A percentile compares a stretch with the other conserved stretches of the same genome.
phyloP scores from a whole-genome alignment of 495 filamentous ascomycete species.

The Hyaloscypha finlandica region DNA sequence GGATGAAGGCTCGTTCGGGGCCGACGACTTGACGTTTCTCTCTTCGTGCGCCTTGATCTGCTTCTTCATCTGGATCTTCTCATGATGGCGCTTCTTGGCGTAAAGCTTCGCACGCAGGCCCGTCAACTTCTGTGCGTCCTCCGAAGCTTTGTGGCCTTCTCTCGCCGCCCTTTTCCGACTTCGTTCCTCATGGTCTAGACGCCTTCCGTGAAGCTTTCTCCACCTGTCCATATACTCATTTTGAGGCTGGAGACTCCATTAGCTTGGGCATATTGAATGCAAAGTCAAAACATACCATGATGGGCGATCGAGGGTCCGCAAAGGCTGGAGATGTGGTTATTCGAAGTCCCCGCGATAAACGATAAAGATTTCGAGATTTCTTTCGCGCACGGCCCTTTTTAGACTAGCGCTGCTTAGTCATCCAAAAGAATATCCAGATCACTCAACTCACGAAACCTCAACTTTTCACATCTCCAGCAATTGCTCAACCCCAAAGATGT shows the following conservation, averaged over 20 bases:
- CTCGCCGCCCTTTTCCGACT: conserved; percentile 83
- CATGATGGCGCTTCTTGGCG: conserved; percentile 87
- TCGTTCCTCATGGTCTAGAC: conserved; percentile 91
- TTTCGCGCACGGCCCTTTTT: not conserved
- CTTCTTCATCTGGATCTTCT: conserved; percentile 99
- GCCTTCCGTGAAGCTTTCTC: conserved; percentile 70
- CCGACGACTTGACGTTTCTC: conserved; percentile 80
- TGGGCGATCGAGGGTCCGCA: conserved; percentile 6
- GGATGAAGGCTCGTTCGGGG: conserved; percentile 29
- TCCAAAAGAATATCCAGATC: not conserved
- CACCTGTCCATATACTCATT: conserved; percentile 71
- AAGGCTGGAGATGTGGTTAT: not conserved
- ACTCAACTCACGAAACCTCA: not conserved
- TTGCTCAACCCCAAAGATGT: conserved; percentile 1
- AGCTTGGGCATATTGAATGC: not conserved
- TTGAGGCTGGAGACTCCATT: conserved; percentile 13
- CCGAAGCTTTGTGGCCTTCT: conserved; percentile 79
- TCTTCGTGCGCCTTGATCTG: conserved; percentile 85
- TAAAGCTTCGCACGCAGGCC: conserved; percentile 93
- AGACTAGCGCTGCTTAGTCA: conserved; percentile 18
- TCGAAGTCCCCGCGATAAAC: not conserved
- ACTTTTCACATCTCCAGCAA: not conserved
- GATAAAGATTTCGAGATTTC: not conserved
- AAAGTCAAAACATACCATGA: conserved; percentile 16
- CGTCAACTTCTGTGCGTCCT: conserved; percentile 88